A percentile compares a stretch with the other conserved stretches of the same genome.
phyloP scores from a whole-genome alignment of 2,329 filamentous ascomycete species.

The Claviceps purpurea region DNA sequence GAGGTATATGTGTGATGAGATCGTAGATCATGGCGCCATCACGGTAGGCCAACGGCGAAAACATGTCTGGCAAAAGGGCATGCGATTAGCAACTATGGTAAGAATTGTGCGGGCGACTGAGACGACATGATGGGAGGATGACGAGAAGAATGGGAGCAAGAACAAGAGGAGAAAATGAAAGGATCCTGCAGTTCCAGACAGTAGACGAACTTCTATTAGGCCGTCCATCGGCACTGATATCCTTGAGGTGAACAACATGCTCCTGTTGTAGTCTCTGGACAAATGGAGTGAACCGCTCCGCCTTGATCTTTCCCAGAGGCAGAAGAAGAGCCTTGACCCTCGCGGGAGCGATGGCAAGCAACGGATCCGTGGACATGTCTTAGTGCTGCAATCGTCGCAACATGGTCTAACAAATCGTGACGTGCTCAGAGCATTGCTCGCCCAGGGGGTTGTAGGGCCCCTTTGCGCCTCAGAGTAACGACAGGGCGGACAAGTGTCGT shows the following conservation, averaged over 20 bases:
- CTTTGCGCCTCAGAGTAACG: background rate
- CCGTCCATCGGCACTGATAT: slow-evolving; percentile 72
- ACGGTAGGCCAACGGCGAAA: slow-evolving; percentile 80
- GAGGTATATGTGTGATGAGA: slow-evolving; percentile 64
- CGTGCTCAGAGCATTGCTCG: background rate
- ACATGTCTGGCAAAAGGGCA: slow-evolving; percentile 55
- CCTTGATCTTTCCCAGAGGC: slow-evolving; percentile 75
- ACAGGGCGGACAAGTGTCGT: background rate
- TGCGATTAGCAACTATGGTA: slow-evolving; percentile 9
- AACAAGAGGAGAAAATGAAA: background rate
- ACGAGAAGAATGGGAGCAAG: background rate
- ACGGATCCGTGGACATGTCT: slow-evolving; percentile 75
- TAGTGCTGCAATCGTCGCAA: slow-evolving; percentile 28
- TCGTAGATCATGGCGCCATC: slow-evolving; percentile 80
- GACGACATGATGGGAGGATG: background rate
- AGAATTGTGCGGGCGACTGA: background rate
- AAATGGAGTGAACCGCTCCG: slow-evolving; percentile 66
- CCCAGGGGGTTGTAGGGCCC: background rate
- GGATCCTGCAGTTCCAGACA: background rate
- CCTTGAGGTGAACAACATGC: slow-evolving; percentile 70
- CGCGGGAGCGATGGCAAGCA: slow-evolving; percentile 83
- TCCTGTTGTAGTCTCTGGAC: slow-evolving; percentile 65
- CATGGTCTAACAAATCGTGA: slow-evolving; percentile 14
- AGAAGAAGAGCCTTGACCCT: slow-evolving; percentile 79
- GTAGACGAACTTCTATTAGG: slow-evolving; percentile 59